Base-by-base conservation (phyloP, 257 asterid genomes). In the Forsythia suspensa region DNA sequence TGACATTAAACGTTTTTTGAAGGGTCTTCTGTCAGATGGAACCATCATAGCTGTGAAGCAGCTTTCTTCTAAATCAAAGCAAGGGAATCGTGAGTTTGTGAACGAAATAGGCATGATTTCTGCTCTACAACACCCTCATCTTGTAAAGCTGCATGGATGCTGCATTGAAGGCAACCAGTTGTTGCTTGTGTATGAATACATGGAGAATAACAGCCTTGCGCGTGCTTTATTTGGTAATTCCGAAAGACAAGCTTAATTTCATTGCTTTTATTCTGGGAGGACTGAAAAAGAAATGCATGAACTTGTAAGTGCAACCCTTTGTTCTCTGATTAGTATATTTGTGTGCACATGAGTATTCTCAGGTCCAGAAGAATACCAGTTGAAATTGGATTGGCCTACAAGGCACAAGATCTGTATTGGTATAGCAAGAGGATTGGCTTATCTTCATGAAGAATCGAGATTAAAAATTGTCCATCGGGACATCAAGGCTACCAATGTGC, bases 81-180 rank as follows among this genome's bases (percentile, higher is more conserved):
- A 89, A 81, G 93, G 93, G n/a, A 89, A 84, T 37, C 91, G 91
- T 0, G 91, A 89, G 46, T 89, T 89, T 69, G 79, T 89, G 67
- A 89, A 84, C 12, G 93, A 89, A 72, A 84, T 89, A 72, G 93
- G 91, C 81, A 89, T 87, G 91, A 89, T 89, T 61, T 87, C 93
- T 81, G 93, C 91, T 36, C 75, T 89, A 37, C 91, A 89, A 80
- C 91, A 89, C 74, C 93, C 91, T 75, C 86, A 89, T 82, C 91
- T 89, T 41, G 93, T 89, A n/a, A 89, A 83, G 85, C 80, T 89
- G 6, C 79, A 87, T 34, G 92, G 92, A 6, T 89, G 92, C 20
- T 89, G 92, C 81, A 87, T 89, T 2, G 92, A 89, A 72, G 82
- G 88, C 70, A 87, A 89, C 77, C 91, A 89, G 74, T 72, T 89